Percentiles rank a stretch among this genome's conserved stretches.
Conservation (phyloP, 352 stramenopile species). For the Pythium apleroticum region DNA sequence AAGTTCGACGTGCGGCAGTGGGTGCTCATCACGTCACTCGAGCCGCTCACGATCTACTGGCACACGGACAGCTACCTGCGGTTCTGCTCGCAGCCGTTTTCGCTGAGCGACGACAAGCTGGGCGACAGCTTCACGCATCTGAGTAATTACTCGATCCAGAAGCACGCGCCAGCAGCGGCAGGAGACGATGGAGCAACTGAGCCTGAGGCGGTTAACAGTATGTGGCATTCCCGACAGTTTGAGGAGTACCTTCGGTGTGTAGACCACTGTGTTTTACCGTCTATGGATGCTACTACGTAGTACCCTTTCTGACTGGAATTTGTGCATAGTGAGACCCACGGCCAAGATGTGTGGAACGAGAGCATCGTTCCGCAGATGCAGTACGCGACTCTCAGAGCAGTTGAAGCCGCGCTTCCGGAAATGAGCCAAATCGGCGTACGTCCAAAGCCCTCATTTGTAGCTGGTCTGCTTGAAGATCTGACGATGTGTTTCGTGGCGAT, state of each 20-base stretch:
- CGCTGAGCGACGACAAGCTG: conserved; percentile 29
- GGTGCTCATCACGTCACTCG: conserved; percentile 69
- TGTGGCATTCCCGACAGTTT: conserved; percentile 64
- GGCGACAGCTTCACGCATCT: conserved; percentile 69
- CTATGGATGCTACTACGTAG: too few relatives aligned
- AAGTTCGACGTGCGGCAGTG: conserved; percentile 91
- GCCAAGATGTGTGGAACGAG: conserved; percentile 48
- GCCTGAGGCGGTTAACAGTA: conserved; percentile 30
- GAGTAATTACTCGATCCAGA: conserved; percentile 87
- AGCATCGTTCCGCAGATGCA: conserved; percentile 62
- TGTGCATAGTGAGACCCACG: conserved; percentile 15
- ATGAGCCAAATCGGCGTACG: conserved; percentile 55
- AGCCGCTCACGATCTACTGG: conserved; percentile 63
- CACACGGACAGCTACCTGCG: conserved; percentile 73
- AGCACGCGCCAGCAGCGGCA: conserved; percentile 31
- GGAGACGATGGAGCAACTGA: not conserved
- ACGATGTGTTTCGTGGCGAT: not conserved
- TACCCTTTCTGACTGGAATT: too few relatives aligned
- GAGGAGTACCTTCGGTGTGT: conserved; percentile 38
- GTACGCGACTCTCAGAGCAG: conserved; percentile 32
- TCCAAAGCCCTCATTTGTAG: not conserved
- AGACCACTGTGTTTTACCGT: too few relatives aligned
- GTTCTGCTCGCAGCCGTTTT: conserved; percentile 66
- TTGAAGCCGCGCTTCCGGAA: conserved; percentile 44
- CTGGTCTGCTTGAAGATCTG: too few relatives aligned